Evolutionary conservation across 163 green algal genomes (phyloP).

Genomic region (Chlamydomonas reinhardtii): DNA sequence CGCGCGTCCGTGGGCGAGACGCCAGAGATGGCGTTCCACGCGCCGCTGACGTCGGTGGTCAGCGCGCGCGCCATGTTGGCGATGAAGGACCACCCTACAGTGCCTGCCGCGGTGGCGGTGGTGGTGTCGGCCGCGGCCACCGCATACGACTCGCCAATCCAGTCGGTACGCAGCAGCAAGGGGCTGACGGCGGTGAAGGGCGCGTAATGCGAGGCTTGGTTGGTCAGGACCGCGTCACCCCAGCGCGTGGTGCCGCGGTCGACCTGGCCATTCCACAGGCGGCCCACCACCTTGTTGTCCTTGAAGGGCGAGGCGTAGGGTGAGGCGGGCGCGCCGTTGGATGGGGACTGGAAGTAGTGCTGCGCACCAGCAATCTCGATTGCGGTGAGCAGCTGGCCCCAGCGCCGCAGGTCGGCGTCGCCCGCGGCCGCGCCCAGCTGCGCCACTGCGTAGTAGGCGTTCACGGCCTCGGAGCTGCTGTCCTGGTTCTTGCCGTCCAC

Average conservation of each 20-base stretch:
- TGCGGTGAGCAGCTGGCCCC: constrained; percentile 51
- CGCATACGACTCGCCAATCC: constrained; percentile 23
- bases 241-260: constrained; percentile 60
- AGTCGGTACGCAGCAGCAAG: constrained; percentile 44
- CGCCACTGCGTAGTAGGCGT: constrained; percentile 64
- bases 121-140: neutral
- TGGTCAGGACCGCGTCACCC: constrained; percentile 27
- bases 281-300: constrained; percentile 51
- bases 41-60: neutral
- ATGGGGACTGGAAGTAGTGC: constrained; percentile 59
- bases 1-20: constrained; percentile 37
- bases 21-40: constrained; percentile 30
- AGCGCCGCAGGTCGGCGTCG: constrained; percentile 46
- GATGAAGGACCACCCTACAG: constrained; percentile 49
- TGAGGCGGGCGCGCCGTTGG: neutral
- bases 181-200: constrained; percentile 54
- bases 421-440: constrained; percentile 52
- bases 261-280: constrained; percentile 62
- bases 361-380: constrained; percentile 48
- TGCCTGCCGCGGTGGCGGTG: neutral
- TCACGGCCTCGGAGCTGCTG: constrained; percentile 61
- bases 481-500: constrained; percentile 34
- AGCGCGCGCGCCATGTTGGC: neutral
- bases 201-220: neutral
- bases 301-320: constrained; percentile 52